Conservation (phyloP, 345 rosid genomes). For the Eucalyptus viminalis region DNA sequence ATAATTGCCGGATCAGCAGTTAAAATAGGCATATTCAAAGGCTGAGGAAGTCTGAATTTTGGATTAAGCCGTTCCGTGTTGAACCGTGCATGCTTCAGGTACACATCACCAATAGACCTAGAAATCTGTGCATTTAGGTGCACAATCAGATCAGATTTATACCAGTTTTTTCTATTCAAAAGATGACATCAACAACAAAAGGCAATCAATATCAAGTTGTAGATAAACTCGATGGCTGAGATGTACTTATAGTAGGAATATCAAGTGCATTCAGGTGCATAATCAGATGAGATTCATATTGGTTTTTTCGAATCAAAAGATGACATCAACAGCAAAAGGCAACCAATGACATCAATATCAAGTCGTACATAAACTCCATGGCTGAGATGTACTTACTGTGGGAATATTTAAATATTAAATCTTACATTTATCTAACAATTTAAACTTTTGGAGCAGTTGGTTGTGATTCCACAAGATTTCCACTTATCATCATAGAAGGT, state of each 20-base stretch:
- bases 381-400: not conserved
- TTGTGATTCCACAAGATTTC: not conserved
- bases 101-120: conserved; percentile 76
- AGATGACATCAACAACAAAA: not conserved
- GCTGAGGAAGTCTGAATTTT: conserved; percentile 76
- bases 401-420: not conserved
- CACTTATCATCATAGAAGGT: not conserved
- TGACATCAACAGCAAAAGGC: not conserved
- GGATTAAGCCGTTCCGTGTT: conserved; percentile 50
- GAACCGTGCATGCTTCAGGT: conserved; percentile 60
- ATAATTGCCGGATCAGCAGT: conserved; percentile 60
- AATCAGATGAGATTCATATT: not conserved
- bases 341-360: not conserved
- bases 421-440: not conserved
- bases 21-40: conserved; percentile 65
- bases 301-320: not conserved
- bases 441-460: not conserved
- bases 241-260: not conserved
- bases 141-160: not conserved
- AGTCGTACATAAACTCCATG: not conserved
- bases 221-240: not conserved
- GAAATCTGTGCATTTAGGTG: conserved; percentile 42
- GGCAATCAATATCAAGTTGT: not conserved
- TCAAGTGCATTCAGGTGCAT: not conserved
- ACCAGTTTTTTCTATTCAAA: not conserved